These are phyloP conservation scores for Canna indica DNA, from an alignment of 176 grass and related monocot genomes.

Conservation along the genomic window DNA sequence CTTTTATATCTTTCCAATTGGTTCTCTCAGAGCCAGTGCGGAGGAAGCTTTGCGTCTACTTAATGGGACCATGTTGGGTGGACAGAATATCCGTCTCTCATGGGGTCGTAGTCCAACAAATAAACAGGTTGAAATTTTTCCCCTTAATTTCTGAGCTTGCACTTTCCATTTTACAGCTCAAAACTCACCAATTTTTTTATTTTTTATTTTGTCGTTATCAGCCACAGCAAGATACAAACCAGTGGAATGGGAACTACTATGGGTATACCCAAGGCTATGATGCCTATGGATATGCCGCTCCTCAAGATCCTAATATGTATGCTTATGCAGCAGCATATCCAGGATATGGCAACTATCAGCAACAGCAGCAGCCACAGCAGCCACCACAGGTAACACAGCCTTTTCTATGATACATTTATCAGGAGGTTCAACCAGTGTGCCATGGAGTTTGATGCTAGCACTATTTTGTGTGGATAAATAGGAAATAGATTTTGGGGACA, in stretches of 20 bases:
- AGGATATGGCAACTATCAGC: constrained; percentile 78
- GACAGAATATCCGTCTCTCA: constrained; percentile 89
- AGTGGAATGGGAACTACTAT: constrained; percentile 33
- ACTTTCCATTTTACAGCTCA: neutral
- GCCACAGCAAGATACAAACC: constrained; percentile 10
- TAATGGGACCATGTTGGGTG: constrained; percentile 74
- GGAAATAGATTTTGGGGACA: no score
- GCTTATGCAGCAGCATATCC: constrained; percentile 62
- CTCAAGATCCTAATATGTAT: constrained; percentile 93
- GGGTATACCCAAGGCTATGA: constrained; percentile 66
- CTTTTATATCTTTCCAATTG: constrained; percentile 7
- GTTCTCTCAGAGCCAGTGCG: constrained; percentile 44
- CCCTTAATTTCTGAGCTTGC: neutral
- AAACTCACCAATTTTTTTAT: neutral
- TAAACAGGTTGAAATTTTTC: constrained; percentile 35
- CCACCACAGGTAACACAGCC: constrained; percentile 9
- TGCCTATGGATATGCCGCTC: constrained; percentile 62
- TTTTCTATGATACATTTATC: no score
- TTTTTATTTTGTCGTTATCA: neutral
- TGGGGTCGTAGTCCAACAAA: constrained; percentile 85
- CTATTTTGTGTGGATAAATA: no score
- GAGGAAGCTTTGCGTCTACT: constrained; percentile 75
- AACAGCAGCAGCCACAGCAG: constrained; percentile 27
- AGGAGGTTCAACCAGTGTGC: no score
- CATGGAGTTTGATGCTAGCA: no score